Evolutionary conservation across 2,329 filamentous ascomycete species (phyloP), one percentile per base, ranked within the genome.

Genomic region (Colletotrichum abscissum): DNA sequence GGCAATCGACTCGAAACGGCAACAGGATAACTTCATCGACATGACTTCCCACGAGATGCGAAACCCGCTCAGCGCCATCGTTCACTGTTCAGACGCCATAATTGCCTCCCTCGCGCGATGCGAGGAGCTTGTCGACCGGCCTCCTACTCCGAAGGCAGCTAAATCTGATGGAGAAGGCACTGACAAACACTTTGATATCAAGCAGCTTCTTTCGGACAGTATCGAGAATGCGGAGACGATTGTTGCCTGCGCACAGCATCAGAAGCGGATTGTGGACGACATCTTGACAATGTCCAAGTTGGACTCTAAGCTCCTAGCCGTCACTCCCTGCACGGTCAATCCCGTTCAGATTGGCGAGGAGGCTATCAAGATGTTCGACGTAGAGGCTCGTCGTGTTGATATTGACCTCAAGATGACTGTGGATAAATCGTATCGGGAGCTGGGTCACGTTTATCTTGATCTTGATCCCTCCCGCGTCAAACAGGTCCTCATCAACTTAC

Each of bases 21-120:
- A 94, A 78, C 94, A 96, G 78, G 93, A 95, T 77, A 93, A 93
- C 75, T 95, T 95, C 77, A 94, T 95, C 78, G 93, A 95, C 80
- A 94, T 94, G 85, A 90, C 88, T 1, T 90, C 89, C 16, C 92
- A 94, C 78, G 92, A 93, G 78, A 92, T 94, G 89, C 88, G 92
- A 30, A 95, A 95, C 76, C 93, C 93, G 0, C 83, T 95, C 30
- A 92, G 89, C 56, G 93, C 92, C 1, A 94, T 94, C 22, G 83
- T 95, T 33, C 92, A 94, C 79, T 94, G 92, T 78, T 92, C 92
- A 1, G 93, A 95, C 75, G 91, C 92, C 67, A 93, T 94, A 35
- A 87, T 88, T 19, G 86, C 86, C 9, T 87, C 86, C 5, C 81
- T 89, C 2, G 78, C 83, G 2, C 82, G 82, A 59, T 83, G 86